A percentile compares a stretch with the other conserved stretches of the same genome.
phyloP scores from a whole-genome alignment of 805 yeast species.

The Yarrowia phangngaensis region DNA sequence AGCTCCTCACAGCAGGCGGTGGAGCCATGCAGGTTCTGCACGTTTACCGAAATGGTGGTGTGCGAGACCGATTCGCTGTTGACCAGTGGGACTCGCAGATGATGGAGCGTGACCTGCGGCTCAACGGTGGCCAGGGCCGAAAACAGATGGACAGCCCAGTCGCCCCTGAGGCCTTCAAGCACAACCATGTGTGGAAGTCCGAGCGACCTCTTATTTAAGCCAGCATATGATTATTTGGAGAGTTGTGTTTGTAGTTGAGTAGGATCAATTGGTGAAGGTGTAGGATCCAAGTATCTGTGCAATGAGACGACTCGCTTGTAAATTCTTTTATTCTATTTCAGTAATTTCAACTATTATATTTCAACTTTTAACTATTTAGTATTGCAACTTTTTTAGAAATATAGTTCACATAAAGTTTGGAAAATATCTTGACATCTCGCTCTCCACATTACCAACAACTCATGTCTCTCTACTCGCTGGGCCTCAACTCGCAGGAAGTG shows the following conservation, averaged over 20 bases:
- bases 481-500: slow-evolving; percentile 37
- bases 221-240: slow-evolving; percentile 22
- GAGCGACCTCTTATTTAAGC: slow-evolving; percentile 28
- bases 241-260: not conserved
- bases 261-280: too few species aligned
- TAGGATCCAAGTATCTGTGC: too few species aligned
- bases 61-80: slow-evolving; percentile 51
- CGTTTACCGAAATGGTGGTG: slow-evolving; percentile 47
- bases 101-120: slow-evolving; percentile 71
- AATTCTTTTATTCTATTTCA: too few species aligned
- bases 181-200: slow-evolving; percentile 51
- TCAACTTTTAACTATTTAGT: too few species aligned
- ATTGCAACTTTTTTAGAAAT: too few species aligned
- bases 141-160: slow-evolving; percentile 62
- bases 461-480: slow-evolving; percentile 40
- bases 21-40: slow-evolving; percentile 47
- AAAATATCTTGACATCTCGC: slow-evolving; percentile 1
- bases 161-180: slow-evolving; percentile 76
- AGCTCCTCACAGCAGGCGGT: slow-evolving; percentile 53
- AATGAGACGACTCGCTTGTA: too few species aligned
- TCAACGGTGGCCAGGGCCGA: slow-evolving; percentile 64
- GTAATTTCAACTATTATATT: too few species aligned
- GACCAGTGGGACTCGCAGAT: slow-evolving; percentile 53
- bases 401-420: slow-evolving; percentile 16
- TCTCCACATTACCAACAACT: not conserved